A percentile compares a stretch with the other conserved stretches of the same genome.
phyloP scores from a whole-genome alignment of 148 eudicot species.

The Suaeda aralocaspica region DNA sequence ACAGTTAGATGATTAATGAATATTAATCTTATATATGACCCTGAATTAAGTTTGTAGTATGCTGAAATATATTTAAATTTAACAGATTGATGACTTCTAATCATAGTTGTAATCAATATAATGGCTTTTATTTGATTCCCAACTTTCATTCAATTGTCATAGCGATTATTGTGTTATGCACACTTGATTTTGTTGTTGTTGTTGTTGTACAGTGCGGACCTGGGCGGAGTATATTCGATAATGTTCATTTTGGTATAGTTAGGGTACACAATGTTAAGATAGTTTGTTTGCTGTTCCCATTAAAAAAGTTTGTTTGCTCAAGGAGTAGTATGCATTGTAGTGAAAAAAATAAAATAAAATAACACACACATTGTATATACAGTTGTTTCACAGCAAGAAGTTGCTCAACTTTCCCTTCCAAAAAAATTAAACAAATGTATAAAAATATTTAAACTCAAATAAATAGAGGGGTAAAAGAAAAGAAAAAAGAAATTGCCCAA shows the following conservation, averaged over 20 bases:
- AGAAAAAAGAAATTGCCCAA: background rate
- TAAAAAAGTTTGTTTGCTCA: too few relatives aligned
- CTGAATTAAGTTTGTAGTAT: background rate
- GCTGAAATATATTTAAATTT: background rate
- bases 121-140: background rate
- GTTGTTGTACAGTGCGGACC: too few relatives aligned
- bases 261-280: too few relatives aligned
- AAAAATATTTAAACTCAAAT: background rate
- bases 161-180: background rate
- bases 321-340: too few relatives aligned
- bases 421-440: background rate
- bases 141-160: background rate
- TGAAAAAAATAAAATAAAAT: too few relatives aligned
- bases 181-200: too few relatives aligned
- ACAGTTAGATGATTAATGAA: background rate
- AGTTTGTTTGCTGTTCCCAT: too few relatives aligned
- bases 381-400: background rate
- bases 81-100: background rate
- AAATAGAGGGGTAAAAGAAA: too few relatives aligned
- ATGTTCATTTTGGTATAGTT: too few relatives aligned
- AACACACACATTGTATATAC: too few relatives aligned
- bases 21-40: background rate
- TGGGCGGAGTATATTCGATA: too few relatives aligned
- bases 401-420: constrained; percentile 6
- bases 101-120: background rate